Evolutionary conservation across 2,329 filamentous ascomycete genomes (phyloP).

Genomic region (Aspergillus sp.): DNA sequence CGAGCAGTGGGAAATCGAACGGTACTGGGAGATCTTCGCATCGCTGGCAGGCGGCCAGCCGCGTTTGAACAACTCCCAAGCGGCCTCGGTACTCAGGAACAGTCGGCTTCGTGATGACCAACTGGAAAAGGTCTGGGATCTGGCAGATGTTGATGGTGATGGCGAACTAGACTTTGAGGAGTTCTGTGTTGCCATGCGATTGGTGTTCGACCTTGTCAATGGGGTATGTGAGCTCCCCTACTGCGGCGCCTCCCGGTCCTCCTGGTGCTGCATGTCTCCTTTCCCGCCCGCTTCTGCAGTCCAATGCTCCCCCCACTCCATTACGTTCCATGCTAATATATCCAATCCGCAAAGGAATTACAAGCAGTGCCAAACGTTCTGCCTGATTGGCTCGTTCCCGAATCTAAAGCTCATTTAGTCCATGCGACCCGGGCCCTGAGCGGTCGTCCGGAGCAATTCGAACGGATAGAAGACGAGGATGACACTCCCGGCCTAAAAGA

Average conservation of each 20-base stretch:
- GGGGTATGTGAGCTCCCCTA: constrained; percentile 62
- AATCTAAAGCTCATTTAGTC: constrained; percentile 89
- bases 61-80: constrained; percentile 68
- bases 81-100: constrained; percentile 72
- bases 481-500: constrained; percentile 86
- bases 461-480: constrained; percentile 75
- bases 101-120: constrained; percentile 74
- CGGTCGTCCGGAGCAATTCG: constrained; percentile 78
- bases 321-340: constrained; percentile 11
- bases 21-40: constrained; percentile 79
- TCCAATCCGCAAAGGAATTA: constrained; percentile 66
- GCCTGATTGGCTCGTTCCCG: constrained; percentile 95
- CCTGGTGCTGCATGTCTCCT: constrained; percentile 4
- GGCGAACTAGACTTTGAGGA: constrained; percentile 98
- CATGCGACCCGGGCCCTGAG: constrained; percentile 79
- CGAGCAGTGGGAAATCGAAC: constrained; percentile 73
- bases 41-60: constrained; percentile 65
- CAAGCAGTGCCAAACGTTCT: constrained; percentile 80
- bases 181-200: constrained; percentile 97
- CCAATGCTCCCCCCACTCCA: neutral
- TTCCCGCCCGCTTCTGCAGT: neutral
- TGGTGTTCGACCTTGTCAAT: constrained; percentile 97
- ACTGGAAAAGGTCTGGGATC: constrained; percentile 95
- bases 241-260: neutral
- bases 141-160: constrained; percentile 96